Base-by-base conservation (phyloP, 371 early-diverging fungal genomes). In the Haplosporangium sp. region DNA sequence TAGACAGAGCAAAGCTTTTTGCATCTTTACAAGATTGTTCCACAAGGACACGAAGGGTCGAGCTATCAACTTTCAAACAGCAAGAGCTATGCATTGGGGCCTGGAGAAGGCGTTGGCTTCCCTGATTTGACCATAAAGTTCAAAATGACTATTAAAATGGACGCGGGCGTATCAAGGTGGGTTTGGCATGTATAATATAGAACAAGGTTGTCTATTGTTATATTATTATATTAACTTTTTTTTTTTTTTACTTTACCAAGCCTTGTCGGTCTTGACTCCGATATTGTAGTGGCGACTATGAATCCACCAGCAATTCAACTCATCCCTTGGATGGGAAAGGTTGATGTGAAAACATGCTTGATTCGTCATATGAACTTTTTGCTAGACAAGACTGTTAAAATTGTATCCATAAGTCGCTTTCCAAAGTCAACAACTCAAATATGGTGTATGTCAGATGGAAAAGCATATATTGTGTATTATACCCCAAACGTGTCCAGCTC, bases 381-480 rank as follows among this genome's bases (percentile, higher is more conserved):
- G 42, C 62, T 79, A 42, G 81, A 79, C 60, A 79, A 74, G 42
- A 47, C 74, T 0, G 81, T 79, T 17, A 74, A 50, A 67, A 79
- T 79, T 61, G 71, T 79, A 2, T 50, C 81, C n/a, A 79, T 79
- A 60, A 71, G 71, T 44, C 70, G 81, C 5, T 79, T 79, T 47
- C 68, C 71, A 34, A 74, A 74, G 47, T 71, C 81, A 5, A 79
- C 81, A 20, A 79, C 81, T 3, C 81, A 79, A 39, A 74, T 50
- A 35, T 79, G 81, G 81, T 79, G 81, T 69, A 79, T 74, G 74
- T 79, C 81, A 10, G 81, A 79, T 44, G 81, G 81, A 56, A 79
- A 79, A 48, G 81, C 81, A 4, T 79, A 79, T 48, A 79, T 74
- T 38, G 81, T 74, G 15, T 79, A 79, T 57, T 79, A 74, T 71